Conservation (phyloP, 1,284 basidiomycete species). For the Ganoderma multipileum region DNA sequence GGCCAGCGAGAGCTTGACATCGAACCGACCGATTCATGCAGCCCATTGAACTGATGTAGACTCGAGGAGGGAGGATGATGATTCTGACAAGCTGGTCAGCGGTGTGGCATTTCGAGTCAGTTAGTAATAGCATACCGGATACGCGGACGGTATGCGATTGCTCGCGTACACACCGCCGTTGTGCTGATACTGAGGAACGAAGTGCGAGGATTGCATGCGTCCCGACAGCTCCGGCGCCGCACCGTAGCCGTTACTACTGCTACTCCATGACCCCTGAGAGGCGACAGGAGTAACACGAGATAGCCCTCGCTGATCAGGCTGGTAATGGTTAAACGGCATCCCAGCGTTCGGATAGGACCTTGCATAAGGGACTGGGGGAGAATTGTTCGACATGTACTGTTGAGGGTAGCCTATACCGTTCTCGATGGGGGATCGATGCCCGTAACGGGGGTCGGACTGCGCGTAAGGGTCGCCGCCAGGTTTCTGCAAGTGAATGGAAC, state of each 20-base stretch:
- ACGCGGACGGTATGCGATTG: conserved; percentile 25
- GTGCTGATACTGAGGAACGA: conserved; percentile 26
- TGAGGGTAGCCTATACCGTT: conserved; percentile 30
- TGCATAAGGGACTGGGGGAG: conserved; percentile 20
- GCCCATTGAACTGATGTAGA: conserved; percentile 16
- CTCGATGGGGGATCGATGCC: conserved; percentile 24
- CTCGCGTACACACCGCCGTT: conserved; percentile 20
- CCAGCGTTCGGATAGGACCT: conserved; percentile 28
- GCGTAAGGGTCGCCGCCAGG: conserved; percentile 21
- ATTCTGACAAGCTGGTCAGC: conserved; percentile 9
- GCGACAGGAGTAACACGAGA: conserved; percentile 19
- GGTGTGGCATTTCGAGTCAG: too few relatives aligned
- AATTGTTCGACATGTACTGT: conserved; percentile 22
- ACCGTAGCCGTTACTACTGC: conserved; percentile 27
- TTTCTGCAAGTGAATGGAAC: conserved; percentile 26
- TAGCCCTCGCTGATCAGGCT: conserved; percentile 33
- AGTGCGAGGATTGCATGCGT: conserved; percentile 25
- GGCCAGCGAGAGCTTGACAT: conserved; percentile 26
- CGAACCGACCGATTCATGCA: conserved; percentile 11
- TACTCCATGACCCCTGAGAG: conserved; percentile 17
- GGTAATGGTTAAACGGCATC: conserved; percentile 31
- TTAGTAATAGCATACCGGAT: conserved; percentile 23
- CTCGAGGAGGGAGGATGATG: conserved; percentile 19
- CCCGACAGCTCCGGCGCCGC: conserved; percentile 21
- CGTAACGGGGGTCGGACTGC: conserved; percentile 30